Base-by-base conservation (phyloP, 225 moss, liverwort and hornwort genomes). In the Physcomitrellopsis africana region DNA sequence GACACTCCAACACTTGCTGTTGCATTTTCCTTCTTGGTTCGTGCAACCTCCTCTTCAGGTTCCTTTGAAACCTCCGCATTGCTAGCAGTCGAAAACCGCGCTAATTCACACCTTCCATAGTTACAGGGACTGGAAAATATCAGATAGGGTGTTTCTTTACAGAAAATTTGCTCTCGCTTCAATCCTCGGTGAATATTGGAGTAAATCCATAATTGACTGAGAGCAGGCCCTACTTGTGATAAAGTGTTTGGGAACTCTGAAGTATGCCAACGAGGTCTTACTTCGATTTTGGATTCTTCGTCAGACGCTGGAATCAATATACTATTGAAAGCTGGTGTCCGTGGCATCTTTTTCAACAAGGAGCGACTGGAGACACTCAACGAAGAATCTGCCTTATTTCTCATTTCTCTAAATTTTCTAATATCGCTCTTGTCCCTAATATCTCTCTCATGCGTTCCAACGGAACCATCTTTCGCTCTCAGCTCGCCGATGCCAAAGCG, bases 1-100 rank as follows among this genome's bases (percentile, higher is more conserved):
- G 72, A 72, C 11, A 76, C 60, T 70, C 8, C 61, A 63, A 26
- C 67, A 8, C 42, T 70, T 60, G 57, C 65, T 48, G 55, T 20
- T 47, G 20, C 15, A 18, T 70, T 66, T 29, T 27, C 43, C 42
- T 68, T 77, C 68, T 85, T 74, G 16, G 1, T 68, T 46, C 13
- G 73, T 23, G 43, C 51, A 51, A 62, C 73, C 22, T 56, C 62
- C 44, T 73, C 81, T 24, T 79, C 59, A 14, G 74, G 14, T 12
- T 76, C 69, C 47, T 68, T 73, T 17, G 80, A 75, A 27, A 76
- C 85, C 23, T 72, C 62, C 8, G 73, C 68, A 63, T 87, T 74
- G 53, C 83, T 73, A 12, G 60, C 48, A 53, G 83, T 81, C 56
- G 89, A 89, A 71, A 79, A 86, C 11, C 45, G 65, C 48, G 61